Conservation (phyloP, 306 rosid species). For the Luffa aegyptiaca region DNA sequence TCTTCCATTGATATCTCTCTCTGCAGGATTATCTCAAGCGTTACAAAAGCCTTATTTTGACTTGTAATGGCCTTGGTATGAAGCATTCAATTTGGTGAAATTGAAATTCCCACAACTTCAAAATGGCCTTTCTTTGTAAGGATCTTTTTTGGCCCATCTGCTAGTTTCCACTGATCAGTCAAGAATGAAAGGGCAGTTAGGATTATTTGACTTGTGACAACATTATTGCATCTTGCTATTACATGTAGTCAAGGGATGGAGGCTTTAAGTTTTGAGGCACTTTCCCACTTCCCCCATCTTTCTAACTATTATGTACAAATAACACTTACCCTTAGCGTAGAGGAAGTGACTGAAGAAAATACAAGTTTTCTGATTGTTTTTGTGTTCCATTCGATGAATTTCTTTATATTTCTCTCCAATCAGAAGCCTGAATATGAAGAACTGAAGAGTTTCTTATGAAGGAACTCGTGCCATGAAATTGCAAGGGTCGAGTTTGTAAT, state of each 20-base stretch:
- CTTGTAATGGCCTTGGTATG: conserved; percentile 94
- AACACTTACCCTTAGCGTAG: background rate
- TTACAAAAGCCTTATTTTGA: conserved; percentile 91
- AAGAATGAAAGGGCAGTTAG: background rate
- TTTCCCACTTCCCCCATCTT: background rate
- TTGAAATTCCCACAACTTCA: background rate
- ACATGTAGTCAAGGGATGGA: background rate
- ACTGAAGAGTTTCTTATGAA: background rate
- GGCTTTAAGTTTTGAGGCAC: background rate
- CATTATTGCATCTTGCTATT: background rate
- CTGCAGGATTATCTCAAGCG: conserved; percentile 89
- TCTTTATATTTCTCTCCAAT: background rate
- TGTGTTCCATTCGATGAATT: background rate
- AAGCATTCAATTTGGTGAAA: conserved; percentile 73
- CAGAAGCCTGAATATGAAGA: background rate
- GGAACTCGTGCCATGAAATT: background rate
- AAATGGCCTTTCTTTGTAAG: background rate
- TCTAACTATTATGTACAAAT: background rate
- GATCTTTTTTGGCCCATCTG: background rate
- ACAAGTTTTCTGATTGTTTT: background rate
- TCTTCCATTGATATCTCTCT: background rate
- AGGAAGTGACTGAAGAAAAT: background rate
- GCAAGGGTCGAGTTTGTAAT: background rate
- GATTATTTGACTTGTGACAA: background rate
- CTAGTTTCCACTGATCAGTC: background rate